Evolutionary conservation across 164 flowering plant species (phyloP).

Genomic region (Amborella trichopoda): DNA sequence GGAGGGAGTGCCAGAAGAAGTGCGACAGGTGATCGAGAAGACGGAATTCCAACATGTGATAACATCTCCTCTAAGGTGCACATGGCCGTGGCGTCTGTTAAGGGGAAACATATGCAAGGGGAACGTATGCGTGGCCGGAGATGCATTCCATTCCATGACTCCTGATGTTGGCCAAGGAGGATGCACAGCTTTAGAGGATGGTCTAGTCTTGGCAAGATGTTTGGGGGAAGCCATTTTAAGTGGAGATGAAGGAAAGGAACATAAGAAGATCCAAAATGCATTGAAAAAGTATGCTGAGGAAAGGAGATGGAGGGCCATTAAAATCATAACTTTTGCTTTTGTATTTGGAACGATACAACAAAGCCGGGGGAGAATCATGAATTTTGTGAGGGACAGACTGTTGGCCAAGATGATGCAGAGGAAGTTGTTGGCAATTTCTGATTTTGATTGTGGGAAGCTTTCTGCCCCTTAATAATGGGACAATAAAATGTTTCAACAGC

Average conservation of each 20-base stretch:
- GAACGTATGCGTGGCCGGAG: conserved; percentile 37
- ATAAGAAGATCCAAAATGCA: conserved; percentile 19
- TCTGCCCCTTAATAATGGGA: too few species aligned
- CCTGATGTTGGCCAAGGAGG: conserved; percentile 40
- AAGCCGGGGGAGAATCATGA: conserved; percentile 16
- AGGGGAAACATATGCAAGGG: conserved; percentile 24
- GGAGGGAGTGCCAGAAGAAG: conserved; percentile 18
- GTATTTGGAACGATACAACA: conserved; percentile 28
- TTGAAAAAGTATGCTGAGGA: conserved; percentile 31
- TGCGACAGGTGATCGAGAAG: conserved; percentile 17
- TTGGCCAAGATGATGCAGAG: conserved; percentile 16
- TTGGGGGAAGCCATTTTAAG: conserved; percentile 23
- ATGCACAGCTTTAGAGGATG: conserved; percentile 39
- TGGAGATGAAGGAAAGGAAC: conserved; percentile 22
- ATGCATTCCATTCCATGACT: conserved; percentile 3
- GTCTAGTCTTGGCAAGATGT: conserved; percentile 33
- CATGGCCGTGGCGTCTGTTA: conserved; percentile 29
- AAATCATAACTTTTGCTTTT: conserved; percentile 27
- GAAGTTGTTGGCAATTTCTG: conserved; percentile 5
- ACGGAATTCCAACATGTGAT: conserved; percentile 15
- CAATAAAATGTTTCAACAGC: too few species aligned
- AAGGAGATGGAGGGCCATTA: conserved; percentile 44
- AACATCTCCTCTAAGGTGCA: conserved; percentile 16
- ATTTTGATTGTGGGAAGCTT: conserved; percentile 9
- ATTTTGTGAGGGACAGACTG: conserved; percentile 23